phyloP scores from a whole-genome alignment of 2,329 filamentous ascomycete species.

The Arthrocladium fulminans region DNA sequence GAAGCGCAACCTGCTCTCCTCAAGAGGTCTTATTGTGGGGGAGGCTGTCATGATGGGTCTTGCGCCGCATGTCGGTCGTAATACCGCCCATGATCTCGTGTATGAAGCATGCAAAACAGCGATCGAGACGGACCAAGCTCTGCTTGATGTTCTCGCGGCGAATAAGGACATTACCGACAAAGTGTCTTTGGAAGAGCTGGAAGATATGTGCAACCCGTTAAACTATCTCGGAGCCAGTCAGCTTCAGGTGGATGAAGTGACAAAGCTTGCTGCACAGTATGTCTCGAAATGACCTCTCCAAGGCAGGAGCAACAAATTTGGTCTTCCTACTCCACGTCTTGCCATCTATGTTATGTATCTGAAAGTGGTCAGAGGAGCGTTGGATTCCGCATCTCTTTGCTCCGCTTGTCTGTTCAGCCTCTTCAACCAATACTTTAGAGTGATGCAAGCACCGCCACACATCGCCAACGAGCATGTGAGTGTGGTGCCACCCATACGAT shows the following conservation, averaged over 20 bases:
- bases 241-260: conserved; percentile 18
- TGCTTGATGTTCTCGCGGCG: conserved; percentile 37
- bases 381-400: neutral
- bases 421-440: conserved; percentile 1
- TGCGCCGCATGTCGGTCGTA: conserved; percentile 44
- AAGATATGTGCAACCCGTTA: conserved; percentile 47
- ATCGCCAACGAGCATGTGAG: conserved; percentile 3
- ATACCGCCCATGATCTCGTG: conserved; percentile 48
- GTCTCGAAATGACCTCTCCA: neutral
- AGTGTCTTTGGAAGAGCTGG: conserved; percentile 40
- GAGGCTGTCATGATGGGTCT: conserved; percentile 56
- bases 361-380: neutral
- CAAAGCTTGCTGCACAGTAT: conserved; percentile 8
- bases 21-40: conserved; percentile 46
- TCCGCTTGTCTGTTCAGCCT: neutral
- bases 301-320: neutral
- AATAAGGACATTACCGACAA: conserved; percentile 35
- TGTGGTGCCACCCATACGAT: conserved; percentile 1
- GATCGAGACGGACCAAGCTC: conserved; percentile 36
- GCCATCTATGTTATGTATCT: conserved; percentile 2
- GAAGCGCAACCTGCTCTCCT: conserved; percentile 44
- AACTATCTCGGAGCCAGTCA: conserved; percentile 33
- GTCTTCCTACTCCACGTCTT: neutral
- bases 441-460: neutral
- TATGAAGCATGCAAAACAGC: conserved; percentile 46